These are phyloP conservation scores for Ogataea methylovora DNA, from an alignment of 805 yeast species.

Conservation along the genomic window DNA sequence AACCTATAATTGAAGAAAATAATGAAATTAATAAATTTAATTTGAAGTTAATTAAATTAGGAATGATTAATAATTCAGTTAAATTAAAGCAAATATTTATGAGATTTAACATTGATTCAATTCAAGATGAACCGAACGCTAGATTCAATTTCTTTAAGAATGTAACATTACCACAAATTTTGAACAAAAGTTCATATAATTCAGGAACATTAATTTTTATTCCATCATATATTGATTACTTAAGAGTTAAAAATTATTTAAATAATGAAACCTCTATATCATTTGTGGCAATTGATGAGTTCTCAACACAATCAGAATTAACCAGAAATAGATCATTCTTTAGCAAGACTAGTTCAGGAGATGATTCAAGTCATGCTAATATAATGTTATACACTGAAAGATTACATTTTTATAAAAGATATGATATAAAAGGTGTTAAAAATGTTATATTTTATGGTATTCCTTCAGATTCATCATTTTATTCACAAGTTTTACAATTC, in stretches of 20 bases:
- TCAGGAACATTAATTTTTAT: conserved; percentile 75
- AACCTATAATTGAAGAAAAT: conserved; percentile 34
- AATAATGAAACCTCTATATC: conserved; percentile 53
- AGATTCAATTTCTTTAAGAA: conserved; percentile 76
- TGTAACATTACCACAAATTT: conserved; percentile 64
- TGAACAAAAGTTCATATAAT: conserved; percentile 51
- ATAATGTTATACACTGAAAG: conserved; percentile 89
- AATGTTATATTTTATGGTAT: conserved; percentile 74
- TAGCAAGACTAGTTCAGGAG: conserved; percentile 33
- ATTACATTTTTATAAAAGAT: conserved; percentile 85
- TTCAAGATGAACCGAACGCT: conserved; percentile 68
- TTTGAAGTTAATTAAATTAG: conserved; percentile 17
- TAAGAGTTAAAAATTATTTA: conserved; percentile 68
- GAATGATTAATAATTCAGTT: conserved; percentile 27
- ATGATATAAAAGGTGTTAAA: conserved; percentile 77
- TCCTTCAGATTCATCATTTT: conserved; percentile 81
- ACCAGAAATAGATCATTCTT: conserved; percentile 68
- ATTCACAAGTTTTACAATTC: conserved; percentile 64
- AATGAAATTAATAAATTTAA: conserved; percentile 61
- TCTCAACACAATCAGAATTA: conserved; percentile 63
- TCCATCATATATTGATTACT: conserved; percentile 81
- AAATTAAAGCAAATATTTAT: conserved; percentile 63
- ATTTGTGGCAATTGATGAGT: conserved; percentile 76
- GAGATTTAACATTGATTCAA: conserved; percentile 52
- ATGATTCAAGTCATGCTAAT: conserved; percentile 22